These are phyloP conservation scores for Clonostachys rhizophaga DNA, from an alignment of 2,329 filamentous ascomycete species.

Conservation along the genomic window DNA sequence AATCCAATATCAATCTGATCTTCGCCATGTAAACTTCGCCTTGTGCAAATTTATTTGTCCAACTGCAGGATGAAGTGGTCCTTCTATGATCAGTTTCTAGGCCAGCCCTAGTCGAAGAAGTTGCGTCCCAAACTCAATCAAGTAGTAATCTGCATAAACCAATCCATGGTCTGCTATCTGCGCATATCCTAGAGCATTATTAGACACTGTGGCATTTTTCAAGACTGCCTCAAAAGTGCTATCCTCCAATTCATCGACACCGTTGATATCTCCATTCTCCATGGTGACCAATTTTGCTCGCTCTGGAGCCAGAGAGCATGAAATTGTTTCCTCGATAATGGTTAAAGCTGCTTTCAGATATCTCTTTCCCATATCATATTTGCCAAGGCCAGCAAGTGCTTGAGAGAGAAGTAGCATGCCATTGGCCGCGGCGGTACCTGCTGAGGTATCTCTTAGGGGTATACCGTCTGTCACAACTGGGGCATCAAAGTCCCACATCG, in stretches of 20 bases:
- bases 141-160: constrained; percentile 43
- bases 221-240: constrained; percentile 21
- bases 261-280: constrained; percentile 6
- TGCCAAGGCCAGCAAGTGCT: constrained; percentile 7
- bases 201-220: constrained; percentile 24
- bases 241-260: constrained; percentile 8
- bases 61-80: too few relatives aligned
- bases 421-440: constrained; percentile 29
- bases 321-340: background rate
- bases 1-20: too few relatives aligned
- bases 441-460: constrained; percentile 26
- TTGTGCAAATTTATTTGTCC: too few relatives aligned
- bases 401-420: constrained; percentile 27
- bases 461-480: constrained; percentile 1
- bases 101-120: too few relatives aligned
- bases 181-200: constrained; percentile 19
- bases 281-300: background rate
- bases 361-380: background rate
- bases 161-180: constrained; percentile 30
- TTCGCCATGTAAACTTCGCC: too few relatives aligned
- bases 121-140: constrained; percentile 34
- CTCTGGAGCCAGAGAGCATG: background rate
- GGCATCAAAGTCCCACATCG: constrained; percentile 44
- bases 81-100: too few relatives aligned
- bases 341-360: constrained; percentile 1